A percentile compares a stretch with the other conserved stretches of the same genome.
phyloP scores from a whole-genome alignment of 352 stramenopile genomes.

The Globisporangium solare region DNA sequence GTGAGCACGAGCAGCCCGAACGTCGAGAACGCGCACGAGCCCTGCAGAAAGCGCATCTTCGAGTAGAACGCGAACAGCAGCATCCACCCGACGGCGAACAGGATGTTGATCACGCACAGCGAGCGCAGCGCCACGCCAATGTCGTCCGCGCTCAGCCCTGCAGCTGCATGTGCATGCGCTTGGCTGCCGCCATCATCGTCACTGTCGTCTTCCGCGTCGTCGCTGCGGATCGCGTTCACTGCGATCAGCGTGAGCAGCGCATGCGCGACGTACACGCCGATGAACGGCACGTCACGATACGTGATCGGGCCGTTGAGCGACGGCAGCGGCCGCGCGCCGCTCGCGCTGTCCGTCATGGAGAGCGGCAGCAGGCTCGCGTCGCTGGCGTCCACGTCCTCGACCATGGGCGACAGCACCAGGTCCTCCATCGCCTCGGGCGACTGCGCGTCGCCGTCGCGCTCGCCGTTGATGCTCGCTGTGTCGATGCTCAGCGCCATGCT shows the following conservation, averaged over 20 bases:
- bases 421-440: slow-evolving; percentile 40
- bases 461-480: slow-evolving; percentile 14
- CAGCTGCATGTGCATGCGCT: slow-evolving; percentile 14
- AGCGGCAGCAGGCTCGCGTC: slow-evolving; percentile 47
- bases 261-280: slow-evolving; percentile 46
- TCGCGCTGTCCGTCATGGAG: slow-evolving; percentile 63
- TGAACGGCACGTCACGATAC: slow-evolving; percentile 56
- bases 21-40: slow-evolving; percentile 62
- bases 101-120: slow-evolving; percentile 62
- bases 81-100: slow-evolving; percentile 67
- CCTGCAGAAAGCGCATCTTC: slow-evolving; percentile 71
- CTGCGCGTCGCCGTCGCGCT: slow-evolving; percentile 1
- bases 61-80: slow-evolving; percentile 70
- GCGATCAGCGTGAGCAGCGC: slow-evolving; percentile 43
- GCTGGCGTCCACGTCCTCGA: slow-evolving; percentile 21
- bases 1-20: slow-evolving; percentile 45
- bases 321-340: slow-evolving; percentile 49
- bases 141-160: slow-evolving; percentile 30
- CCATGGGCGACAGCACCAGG: slow-evolving; percentile 47
- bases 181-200: not conserved
- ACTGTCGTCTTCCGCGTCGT: slow-evolving; percentile 18
- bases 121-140: slow-evolving; percentile 55
- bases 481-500: slow-evolving; percentile 15
- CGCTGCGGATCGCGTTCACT: slow-evolving; percentile 34
- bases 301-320: slow-evolving; percentile 56